Base-by-base conservation (phyloP, 225 moss, liverwort and hornwort species). In the Takakia lepidozioides region DNA sequence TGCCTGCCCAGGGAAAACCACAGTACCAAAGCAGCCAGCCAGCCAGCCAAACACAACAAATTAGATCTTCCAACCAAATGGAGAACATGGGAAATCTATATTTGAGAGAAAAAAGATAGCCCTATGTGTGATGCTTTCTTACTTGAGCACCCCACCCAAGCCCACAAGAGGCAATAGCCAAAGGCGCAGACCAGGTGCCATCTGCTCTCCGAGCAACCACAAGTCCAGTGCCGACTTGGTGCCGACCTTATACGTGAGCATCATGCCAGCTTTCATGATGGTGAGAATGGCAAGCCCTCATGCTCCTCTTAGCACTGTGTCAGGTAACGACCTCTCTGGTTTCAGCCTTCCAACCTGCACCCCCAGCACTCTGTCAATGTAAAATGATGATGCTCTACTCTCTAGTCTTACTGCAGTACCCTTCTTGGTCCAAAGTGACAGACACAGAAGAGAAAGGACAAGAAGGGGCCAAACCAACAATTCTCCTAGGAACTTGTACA, bases 61-160 rank as follows among this genome's bases (percentile, higher is more conserved):
- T n/a, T n/a, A n/a, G n/a, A n/a, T n/a, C n/a, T n/a, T n/a, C n/a
- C n/a, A n/a, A n/a, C n/a, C n/a, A n/a, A 32, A 11, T 6, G 32
- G 11, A 32, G 11, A 32, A n/a, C n/a, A n/a, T n/a, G n/a, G n/a
- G n/a, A n/a, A n/a, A n/a, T n/a, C n/a, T n/a, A n/a, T n/a, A n/a
- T n/a, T n/a, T n/a, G n/a, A n/a, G n/a, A n/a, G n/a, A n/a, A n/a
- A n/a, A n/a, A n/a, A n/a, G n/a, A n/a, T n/a, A 1, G 11, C n/a
- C n/a, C n/a, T n/a, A n/a, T n/a, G n/a, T n/a, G n/a, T n/a, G n/a
- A n/a, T n/a, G n/a, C n/a, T n/a, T n/a, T n/a, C n/a, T n/a, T 52
- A 93, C 93, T 88, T 93, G 93, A 43, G 81, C 80, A 66, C 93
- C 93, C 93, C 93, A 93, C 53, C 93, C 93, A 51, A 93, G 63